A percentile compares a stretch with the other conserved stretches of the same genome.
These are phyloP conservation scores for Colletotrichum musicola DNA, from an alignment of 2,329 filamentous ascomycete species.

Conservation along the genomic window DNA sequence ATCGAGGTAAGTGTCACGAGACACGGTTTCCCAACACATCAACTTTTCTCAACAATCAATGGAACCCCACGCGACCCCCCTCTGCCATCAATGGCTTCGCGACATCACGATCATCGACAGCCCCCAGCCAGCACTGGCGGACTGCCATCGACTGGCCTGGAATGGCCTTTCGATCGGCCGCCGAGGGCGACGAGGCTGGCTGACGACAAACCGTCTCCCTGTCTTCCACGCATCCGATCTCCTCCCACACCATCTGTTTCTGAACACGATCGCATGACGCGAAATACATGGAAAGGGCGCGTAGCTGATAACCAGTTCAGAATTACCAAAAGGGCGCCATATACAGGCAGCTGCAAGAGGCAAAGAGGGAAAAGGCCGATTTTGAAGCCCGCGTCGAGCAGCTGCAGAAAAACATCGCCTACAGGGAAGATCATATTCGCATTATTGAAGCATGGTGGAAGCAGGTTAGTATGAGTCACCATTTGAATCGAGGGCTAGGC, in stretches of 20 bases:
- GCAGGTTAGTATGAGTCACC: constrained; percentile 72
- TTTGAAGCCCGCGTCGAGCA: constrained; percentile 86
- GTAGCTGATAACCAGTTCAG: constrained; percentile 39
- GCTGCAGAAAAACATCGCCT: constrained; percentile 79
- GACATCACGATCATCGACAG: constrained; percentile 38
- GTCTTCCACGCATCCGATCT: constrained; percentile 32
- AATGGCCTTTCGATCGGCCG: constrained; percentile 36
- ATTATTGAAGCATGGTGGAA: constrained; percentile 94
- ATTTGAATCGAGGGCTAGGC: constrained; percentile 37
- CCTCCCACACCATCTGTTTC: constrained; percentile 1
- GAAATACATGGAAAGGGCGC: constrained; percentile 36
- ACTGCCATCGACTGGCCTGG: constrained; percentile 37
- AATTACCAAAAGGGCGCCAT: constrained; percentile 94
- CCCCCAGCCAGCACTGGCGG: constrained; percentile 36
- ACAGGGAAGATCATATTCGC: constrained; percentile 94
- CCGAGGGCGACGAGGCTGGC: constrained; percentile 37
- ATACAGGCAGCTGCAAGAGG: constrained; percentile 96
- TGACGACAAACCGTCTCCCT: constrained; percentile 31
- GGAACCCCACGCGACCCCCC: constrained; percentile 33
- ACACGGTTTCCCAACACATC: constrained; percentile 42
- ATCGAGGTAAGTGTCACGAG: constrained; percentile 72
- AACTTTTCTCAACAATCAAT: constrained; percentile 41
- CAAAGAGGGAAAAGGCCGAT: constrained; percentile 88
- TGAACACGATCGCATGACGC: constrained; percentile 27
- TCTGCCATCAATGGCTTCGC: constrained; percentile 36